Conservation (phyloP, 2,329 filamentous ascomycete genomes). For the Mycosphaerella arachidis region DNA sequence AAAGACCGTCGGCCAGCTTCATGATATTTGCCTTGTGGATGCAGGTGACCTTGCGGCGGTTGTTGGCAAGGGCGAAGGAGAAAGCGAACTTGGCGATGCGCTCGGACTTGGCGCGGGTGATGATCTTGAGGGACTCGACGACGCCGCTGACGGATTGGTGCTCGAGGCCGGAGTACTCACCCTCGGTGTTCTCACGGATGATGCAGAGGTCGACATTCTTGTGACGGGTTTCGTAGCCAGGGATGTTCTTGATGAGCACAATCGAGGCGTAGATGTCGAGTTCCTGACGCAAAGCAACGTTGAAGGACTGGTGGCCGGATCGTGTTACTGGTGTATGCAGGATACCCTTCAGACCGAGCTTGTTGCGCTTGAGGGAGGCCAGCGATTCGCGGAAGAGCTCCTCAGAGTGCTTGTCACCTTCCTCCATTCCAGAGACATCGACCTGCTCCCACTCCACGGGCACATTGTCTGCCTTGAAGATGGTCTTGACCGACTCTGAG, state of each 20-base stretch:
- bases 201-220: conserved; percentile 97
- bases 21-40: conserved; percentile 99
- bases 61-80: conserved; percentile 95
- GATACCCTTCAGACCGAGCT: conserved; percentile 98
- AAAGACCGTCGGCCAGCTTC: conserved; percentile 98
- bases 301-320: conserved; percentile 98
- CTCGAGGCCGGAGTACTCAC: conserved; percentile 98
- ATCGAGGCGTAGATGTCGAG: conserved; percentile 99
- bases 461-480: conserved; percentile 99
- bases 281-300: conserved; percentile 97
- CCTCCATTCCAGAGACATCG: conserved; percentile 86
- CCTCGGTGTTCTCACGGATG: conserved; percentile 99
- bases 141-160: conserved; percentile 96
- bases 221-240: conserved; percentile 95
- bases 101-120: conserved; percentile 98
- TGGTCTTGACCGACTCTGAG: conserved; percentile 94
- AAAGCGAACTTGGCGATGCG: conserved; percentile 99
- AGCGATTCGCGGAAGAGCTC: conserved; percentile 94
- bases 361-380: conserved; percentile 93
- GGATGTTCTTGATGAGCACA: conserved; percentile 98
- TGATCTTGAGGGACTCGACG: conserved; percentile 99
- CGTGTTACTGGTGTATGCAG: conserved; percentile 95
- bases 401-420: conserved; percentile 81
- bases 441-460: conserved; percentile 99
- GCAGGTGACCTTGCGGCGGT: conserved; percentile 98